Base-by-base conservation (phyloP, 495 filamentous ascomycete genomes). In the Schizothecium vesticola region DNA sequence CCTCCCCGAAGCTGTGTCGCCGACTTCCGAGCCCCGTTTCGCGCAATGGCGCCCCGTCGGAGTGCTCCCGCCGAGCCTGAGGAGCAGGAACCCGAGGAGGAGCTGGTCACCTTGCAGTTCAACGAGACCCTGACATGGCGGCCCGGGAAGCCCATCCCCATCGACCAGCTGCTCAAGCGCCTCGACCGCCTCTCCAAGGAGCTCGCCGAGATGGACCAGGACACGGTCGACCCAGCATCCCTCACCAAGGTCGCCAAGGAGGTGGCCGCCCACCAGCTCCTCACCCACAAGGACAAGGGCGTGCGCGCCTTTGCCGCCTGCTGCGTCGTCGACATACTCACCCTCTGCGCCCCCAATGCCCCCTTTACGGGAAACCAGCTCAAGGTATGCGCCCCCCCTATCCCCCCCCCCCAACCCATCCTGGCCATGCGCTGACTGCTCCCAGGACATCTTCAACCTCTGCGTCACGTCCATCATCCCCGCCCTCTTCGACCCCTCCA, bases 321-420 rank as follows among this genome's bases (percentile, higher is more conserved):
- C 75, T 97, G 93, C 76, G 83, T 98, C 71, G 93, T 97, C 56
- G 96, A 99, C 76, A 92, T 99, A 65, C 86, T 99, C 77, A 87
- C 92, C 72, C 83, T 99, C 28, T 97, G 93, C 81, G 95, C 95
- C 31, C 95, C 95, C 5, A 89, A 98, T 86, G 95, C 95, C 78
- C 95, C 95, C 12, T 98, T 96, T 80, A 97, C 92, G 11, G 87
- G 84, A 29, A 86, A 88, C 62, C 94, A 98, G 79, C 83, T 99
- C 29, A 97, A 95, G 91, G 94, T 96, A 63, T 24, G 77, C 66
- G 68, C 19, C 43, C 57, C 8, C 63, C n/a, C n/a, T n/a, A n/a
- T 1, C 61, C 16, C 3, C 23, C 28, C 8, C 58, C 19, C 64
- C 19, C 51, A 11, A 36, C 56, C n/a, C n/a, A 11, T 61, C 13